Evolutionary conservation across 2,329 filamentous ascomycete species (phyloP).

Genomic region (Penicillium sp.): DNA sequence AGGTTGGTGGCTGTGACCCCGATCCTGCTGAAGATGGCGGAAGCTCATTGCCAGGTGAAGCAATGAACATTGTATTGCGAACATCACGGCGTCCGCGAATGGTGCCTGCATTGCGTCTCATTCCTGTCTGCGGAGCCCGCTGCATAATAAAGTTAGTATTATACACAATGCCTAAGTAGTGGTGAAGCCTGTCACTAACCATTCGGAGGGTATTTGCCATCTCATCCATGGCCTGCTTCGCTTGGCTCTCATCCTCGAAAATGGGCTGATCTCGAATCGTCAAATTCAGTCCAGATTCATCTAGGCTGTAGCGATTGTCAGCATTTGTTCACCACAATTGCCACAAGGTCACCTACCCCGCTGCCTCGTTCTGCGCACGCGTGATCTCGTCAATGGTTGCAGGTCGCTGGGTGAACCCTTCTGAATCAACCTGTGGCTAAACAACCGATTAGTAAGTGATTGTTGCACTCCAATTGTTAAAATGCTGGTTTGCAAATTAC

Average conservation of each 20-base stretch:
- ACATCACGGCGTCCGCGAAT: slow-evolving; percentile 86
- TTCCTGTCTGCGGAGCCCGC: slow-evolving; percentile 49
- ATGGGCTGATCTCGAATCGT: slow-evolving; percentile 51
- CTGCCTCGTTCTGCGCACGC: slow-evolving; percentile 45
- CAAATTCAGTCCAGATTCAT: slow-evolving; percentile 47
- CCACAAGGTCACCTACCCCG: slow-evolving; percentile 29
- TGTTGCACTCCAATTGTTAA: not conserved
- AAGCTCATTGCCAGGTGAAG: slow-evolving; percentile 45
- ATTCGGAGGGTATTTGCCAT: slow-evolving; percentile 50
- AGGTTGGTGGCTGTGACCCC: slow-evolving; percentile 31
- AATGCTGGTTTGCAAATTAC: slow-evolving; percentile 12
- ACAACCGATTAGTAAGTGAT: slow-evolving; percentile 8
- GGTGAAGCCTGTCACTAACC: slow-evolving; percentile 28
- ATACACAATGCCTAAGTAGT: not conserved
- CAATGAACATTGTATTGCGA: slow-evolving; percentile 83
- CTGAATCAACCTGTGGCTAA: slow-evolving; percentile 38
- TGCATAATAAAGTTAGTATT: slow-evolving; percentile 24
- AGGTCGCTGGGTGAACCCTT: slow-evolving; percentile 43
- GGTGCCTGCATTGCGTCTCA: slow-evolving; percentile 70
- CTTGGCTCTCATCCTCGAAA: slow-evolving; percentile 49
- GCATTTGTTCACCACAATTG: not conserved
- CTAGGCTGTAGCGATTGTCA: slow-evolving; percentile 32
- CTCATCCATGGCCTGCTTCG: slow-evolving; percentile 48
- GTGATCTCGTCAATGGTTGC: slow-evolving; percentile 46
- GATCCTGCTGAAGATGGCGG: slow-evolving; percentile 26